Evolutionary conservation across 108 stramenopile species (phyloP).

Genomic region (Asterionellopsis glacialis): DNA sequence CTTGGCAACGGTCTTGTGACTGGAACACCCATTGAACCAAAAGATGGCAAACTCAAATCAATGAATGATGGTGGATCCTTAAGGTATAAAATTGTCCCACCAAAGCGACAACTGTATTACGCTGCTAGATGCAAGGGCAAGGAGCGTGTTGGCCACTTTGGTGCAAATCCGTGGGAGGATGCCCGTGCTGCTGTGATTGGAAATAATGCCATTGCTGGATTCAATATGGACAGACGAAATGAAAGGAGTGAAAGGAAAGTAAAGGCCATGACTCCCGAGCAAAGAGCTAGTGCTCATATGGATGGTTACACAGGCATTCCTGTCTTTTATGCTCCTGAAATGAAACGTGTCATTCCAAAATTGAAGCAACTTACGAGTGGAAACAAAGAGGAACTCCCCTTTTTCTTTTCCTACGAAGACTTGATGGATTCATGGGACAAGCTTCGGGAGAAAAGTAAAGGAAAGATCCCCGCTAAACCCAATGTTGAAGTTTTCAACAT

Average conservation of each 20-base stretch:
- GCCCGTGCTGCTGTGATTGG: conserved; percentile 32
- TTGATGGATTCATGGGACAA: conserved; percentile 59
- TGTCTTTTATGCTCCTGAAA: conserved; percentile 63
- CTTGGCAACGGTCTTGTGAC: conserved; percentile 68
- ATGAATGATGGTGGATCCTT: conserved; percentile 63
- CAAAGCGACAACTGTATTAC: conserved; percentile 77
- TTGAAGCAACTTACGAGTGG: conserved; percentile 44
- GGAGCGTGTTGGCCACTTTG: conserved; percentile 73
- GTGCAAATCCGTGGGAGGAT: conserved; percentile 38
- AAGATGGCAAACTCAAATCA: conserved; percentile 46
- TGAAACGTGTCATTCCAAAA: conserved; percentile 37
- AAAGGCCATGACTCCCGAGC: conserved; percentile 21
- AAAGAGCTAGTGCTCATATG: conserved; percentile 55
- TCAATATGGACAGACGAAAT: conserved; percentile 44
- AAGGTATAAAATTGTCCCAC: conserved; percentile 81
- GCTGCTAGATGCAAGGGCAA: conserved; percentile 72
- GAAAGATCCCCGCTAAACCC: conserved; percentile 45
- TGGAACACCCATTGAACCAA: conserved; percentile 58
- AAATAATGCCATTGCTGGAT: conserved; percentile 47
- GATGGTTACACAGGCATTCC: conserved; percentile 74
- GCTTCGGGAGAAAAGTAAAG: conserved; percentile 34
- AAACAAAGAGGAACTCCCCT: conserved; percentile 37
- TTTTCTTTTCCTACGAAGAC: conserved; percentile 86
- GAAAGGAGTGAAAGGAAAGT: conserved; percentile 42
- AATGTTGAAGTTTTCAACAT: conserved; percentile 78